Percentiles rank a stretch among this genome's conserved stretches.
These are phyloP conservation scores for Dionaea muscipula DNA, from an alignment of 179 eudicot species.

Conservation along the genomic window DNA sequence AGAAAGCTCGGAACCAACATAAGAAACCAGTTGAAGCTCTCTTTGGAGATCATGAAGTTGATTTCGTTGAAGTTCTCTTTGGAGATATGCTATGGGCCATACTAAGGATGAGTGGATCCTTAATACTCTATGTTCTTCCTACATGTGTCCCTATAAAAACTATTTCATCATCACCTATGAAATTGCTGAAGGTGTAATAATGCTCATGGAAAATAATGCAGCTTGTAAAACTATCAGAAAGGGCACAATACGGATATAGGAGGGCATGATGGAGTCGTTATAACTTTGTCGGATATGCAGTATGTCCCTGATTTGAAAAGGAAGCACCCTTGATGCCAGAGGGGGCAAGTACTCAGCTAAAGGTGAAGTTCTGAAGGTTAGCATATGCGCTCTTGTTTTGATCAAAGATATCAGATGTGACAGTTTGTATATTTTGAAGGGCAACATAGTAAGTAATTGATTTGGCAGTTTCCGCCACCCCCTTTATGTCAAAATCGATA, in stretches of 20 bases:
- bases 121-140: not conserved
- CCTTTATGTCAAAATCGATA: not conserved
- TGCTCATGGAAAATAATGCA: not conserved
- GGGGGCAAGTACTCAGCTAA: not conserved
- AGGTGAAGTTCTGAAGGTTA: not conserved
- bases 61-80: not conserved
- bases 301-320: not conserved
- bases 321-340: not conserved
- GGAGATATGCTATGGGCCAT: not conserved
- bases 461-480: not conserved
- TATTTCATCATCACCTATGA: not conserved
- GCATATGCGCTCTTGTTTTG: not conserved
- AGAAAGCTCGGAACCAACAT: not conserved
- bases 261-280: not conserved
- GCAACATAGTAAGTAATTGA: not conserved
- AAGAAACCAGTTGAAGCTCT: not conserved
- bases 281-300: not conserved
- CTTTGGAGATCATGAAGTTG: not conserved
- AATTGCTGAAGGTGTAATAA: no score
- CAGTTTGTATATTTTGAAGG: not conserved
- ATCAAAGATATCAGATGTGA: not conserved
- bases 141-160: not conserved
- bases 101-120: not conserved
- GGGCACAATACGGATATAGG: not conserved
- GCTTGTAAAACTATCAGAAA: not conserved